Conservation (phyloP, 2,329 filamentous ascomycete genomes). For the Dissoconium aciculare region DNA sequence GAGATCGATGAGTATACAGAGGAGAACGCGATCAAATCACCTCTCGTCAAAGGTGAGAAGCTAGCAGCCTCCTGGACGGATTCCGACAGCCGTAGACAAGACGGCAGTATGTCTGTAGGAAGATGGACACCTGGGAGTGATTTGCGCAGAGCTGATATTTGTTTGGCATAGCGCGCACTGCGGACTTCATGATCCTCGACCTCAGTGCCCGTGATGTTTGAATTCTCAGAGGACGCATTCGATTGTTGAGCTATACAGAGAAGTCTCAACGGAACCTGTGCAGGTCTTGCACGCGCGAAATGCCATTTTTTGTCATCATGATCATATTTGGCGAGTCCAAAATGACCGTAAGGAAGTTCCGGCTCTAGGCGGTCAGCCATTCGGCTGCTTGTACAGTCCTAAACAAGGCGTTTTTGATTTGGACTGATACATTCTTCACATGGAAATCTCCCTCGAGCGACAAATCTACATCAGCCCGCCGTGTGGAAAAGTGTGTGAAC, state of each 20-base stretch:
- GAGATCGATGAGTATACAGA: conserved; percentile 32
- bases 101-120: conserved; percentile 7
- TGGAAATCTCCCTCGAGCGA: too few species aligned
- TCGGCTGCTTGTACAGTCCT: conserved; percentile 31
- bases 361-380: conserved; percentile 41
- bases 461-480: too few species aligned
- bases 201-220: too few species aligned
- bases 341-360: conserved; percentile 40
- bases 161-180: conserved; percentile 7
- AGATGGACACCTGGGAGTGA: conserved; percentile 15
- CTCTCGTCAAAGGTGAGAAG: conserved; percentile 27
- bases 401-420: too few species aligned
- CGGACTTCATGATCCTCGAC: too few species aligned
- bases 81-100: conserved; percentile 18
- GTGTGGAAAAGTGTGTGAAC: too few species aligned
- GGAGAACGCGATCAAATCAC: conserved; percentile 41
- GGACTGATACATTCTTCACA: too few species aligned
- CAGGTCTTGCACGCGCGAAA: too few species aligned
- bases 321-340: conserved; percentile 37
- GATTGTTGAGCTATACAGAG: too few species aligned
- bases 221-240: too few species aligned
- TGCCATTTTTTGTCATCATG: conserved; percentile 34
- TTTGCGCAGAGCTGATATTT: conserved; percentile 12
- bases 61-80: conserved; percentile 19
- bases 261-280: too few species aligned